These are phyloP conservation scores for Xylaria bambusicola DNA, from an alignment of 495 filamentous ascomycete species.

Conservation along the genomic window DNA sequence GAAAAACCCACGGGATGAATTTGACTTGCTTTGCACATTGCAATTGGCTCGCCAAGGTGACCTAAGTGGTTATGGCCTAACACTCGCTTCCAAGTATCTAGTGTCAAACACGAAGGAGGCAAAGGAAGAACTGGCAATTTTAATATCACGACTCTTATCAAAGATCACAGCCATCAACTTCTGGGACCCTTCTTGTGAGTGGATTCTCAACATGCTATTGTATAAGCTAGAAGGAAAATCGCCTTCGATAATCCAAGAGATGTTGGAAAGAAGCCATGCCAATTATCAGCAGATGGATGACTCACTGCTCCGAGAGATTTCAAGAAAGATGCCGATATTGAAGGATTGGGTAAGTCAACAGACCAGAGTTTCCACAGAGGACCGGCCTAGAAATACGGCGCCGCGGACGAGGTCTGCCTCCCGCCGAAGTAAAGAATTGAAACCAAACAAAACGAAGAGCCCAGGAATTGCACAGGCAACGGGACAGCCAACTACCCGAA, in stretches of 20 bases:
- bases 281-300: slow-evolving; percentile 6
- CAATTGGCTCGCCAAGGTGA: slow-evolving; percentile 12
- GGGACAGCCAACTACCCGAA: background rate
- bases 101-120: slow-evolving; percentile 6
- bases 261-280: slow-evolving; percentile 1
- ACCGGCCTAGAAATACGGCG: background rate
- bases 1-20: background rate
- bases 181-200: slow-evolving; percentile 6
- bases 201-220: slow-evolving; percentile 14
- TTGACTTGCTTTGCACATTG: slow-evolving; percentile 5
- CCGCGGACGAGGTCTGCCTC: background rate
- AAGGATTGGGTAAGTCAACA: slow-evolving; percentile 10
- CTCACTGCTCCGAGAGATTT: slow-evolving; percentile 3
- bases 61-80: slow-evolving; percentile 6
- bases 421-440: background rate
- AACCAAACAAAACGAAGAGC: background rate
- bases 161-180: slow-evolving; percentile 7
- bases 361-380: background rate
- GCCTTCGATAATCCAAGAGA: background rate
- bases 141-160: slow-evolving; percentile 7
- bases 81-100: slow-evolving; percentile 8
- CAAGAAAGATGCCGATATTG: slow-evolving; percentile 12
- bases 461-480: background rate
- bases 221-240: slow-evolving; percentile 15
- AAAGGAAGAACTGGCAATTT: background rate